A percentile compares a stretch with the other conserved stretches of the same genome.
Conservation (phyloP, 1,284 basidiomycete species). For the Chondrostereum purpureum region DNA sequence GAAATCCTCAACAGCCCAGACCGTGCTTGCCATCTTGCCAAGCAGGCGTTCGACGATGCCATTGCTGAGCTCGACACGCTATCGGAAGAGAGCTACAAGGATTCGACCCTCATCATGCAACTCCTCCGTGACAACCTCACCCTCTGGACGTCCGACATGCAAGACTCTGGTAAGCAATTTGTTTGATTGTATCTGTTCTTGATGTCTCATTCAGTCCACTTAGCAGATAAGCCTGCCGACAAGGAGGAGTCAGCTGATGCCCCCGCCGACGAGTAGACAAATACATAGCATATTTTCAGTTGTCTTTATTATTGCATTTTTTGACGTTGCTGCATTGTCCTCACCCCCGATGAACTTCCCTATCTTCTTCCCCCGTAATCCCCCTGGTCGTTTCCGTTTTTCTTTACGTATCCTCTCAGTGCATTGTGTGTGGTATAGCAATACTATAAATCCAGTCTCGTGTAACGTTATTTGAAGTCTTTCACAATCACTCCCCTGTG, state of each 20-base stretch:
- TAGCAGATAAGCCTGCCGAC: conserved; percentile 62
- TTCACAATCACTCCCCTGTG: too few species aligned
- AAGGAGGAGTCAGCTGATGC: conserved; percentile 59
- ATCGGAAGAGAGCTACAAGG: conserved; percentile 99
- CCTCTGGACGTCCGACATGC: conserved; percentile 98
- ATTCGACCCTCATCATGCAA: conserved; percentile 99
- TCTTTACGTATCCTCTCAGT: background rate
- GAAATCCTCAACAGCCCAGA: conserved; percentile 99
- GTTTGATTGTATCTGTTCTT: background rate
- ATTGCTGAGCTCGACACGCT: conserved; percentile 99
- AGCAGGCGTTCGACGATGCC: conserved; percentile 99
- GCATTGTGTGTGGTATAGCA: background rate
- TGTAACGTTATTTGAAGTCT: too few species aligned
- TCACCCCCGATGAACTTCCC: background rate
- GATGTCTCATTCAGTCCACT: conserved; percentile 12
- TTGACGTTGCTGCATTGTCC: conserved; percentile 14
- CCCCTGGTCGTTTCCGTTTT: too few species aligned
- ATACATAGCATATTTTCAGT: conserved; percentile 11
- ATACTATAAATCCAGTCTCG: background rate
- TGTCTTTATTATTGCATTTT: conserved; percentile 20
- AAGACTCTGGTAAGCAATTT: conserved; percentile 64
- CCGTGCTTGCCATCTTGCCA: conserved; percentile 98
- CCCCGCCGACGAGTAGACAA: conserved; percentile 52
- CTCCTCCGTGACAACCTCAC: conserved; percentile 98
- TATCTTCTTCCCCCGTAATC: conserved; percentile 15